Evolutionary conservation across 305 asterid species (phyloP).

Genomic region (Solanum aculeatissimum): DNA sequence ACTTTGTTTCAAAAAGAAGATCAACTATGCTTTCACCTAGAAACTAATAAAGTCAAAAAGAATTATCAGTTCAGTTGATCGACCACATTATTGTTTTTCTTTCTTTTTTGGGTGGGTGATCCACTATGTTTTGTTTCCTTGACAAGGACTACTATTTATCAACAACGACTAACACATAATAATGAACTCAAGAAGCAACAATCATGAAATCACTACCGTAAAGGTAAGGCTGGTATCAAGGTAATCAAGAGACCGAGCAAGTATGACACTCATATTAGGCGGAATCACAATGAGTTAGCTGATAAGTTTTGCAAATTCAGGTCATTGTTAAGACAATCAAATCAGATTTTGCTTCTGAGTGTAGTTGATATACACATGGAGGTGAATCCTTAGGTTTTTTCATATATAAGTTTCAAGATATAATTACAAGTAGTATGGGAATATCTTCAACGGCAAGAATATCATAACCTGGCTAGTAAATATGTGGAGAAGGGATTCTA

Average conservation of each 20-base stretch:
- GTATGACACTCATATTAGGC: background rate
- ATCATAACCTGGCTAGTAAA: background rate
- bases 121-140: slow-evolving; percentile 40
- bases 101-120: slow-evolving; percentile 28
- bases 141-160: slow-evolving; percentile 11
- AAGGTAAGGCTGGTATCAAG: background rate
- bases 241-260: background rate
- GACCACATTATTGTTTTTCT: slow-evolving; percentile 21
- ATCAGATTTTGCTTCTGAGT: background rate
- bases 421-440: background rate
- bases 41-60: slow-evolving; percentile 1
- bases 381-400: background rate
- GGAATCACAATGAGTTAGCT: background rate
- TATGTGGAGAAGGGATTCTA: background rate
- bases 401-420: background rate
- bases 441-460: background rate
- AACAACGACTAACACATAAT: slow-evolving; percentile 10
- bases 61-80: slow-evolving; percentile 11
- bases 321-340: background rate
- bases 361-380: background rate
- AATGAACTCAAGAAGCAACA: slow-evolving; percentile 15
- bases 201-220: slow-evolving; percentile 13
- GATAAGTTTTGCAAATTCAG: background rate
- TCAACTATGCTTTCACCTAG: background rate
- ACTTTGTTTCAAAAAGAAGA: slow-evolving; percentile 11